Percentiles rank a stretch among this genome's conserved stretches.
Evolutionary conservation across 108 stramenopile species (phyloP).

Genomic region (Phaeodactylum tricornutum): DNA sequence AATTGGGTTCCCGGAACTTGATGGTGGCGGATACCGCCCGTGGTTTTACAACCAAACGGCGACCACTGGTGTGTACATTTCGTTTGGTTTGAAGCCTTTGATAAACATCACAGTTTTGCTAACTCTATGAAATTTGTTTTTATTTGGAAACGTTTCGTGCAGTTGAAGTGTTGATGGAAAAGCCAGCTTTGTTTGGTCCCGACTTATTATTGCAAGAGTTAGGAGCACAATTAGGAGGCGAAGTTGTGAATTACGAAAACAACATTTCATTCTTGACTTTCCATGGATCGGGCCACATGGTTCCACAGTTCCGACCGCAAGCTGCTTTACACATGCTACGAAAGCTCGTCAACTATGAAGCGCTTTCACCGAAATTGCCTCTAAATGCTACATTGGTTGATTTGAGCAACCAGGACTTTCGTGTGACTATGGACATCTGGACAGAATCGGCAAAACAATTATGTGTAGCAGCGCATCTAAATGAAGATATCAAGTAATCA

Average conservation of each 20-base stretch:
- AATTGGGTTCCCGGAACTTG: constrained; percentile 33
- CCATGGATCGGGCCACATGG: constrained; percentile 66
- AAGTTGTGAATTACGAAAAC: constrained; percentile 47
- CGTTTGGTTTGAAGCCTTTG: no score
- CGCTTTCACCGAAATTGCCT: constrained; percentile 33
- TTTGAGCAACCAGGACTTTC: constrained; percentile 24
- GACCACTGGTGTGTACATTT: no score
- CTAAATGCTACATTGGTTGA: constrained; percentile 24
- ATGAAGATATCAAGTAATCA: no score
- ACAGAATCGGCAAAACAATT: constrained; percentile 34
- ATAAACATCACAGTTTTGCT: no score
- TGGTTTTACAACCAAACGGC: constrained; percentile 65
- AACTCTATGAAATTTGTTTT: no score
- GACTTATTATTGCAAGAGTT: constrained; percentile 25
- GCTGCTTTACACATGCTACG: constrained; percentile 36
- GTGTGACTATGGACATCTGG: constrained; percentile 23
- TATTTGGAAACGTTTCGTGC: no score
- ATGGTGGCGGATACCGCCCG: constrained; percentile 52
- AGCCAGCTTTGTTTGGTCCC: constrained; percentile 52
- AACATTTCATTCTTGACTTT: constrained; percentile 46
- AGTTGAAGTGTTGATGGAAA: constrained; percentile 32
- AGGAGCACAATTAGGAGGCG: constrained; percentile 52
- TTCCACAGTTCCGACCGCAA: constrained; percentile 53
- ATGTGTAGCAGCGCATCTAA: no score
- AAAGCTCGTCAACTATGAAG: constrained; percentile 17